Conservation (phyloP, 257 asterid genomes). For the Solanum pinnatisectum region DNA sequence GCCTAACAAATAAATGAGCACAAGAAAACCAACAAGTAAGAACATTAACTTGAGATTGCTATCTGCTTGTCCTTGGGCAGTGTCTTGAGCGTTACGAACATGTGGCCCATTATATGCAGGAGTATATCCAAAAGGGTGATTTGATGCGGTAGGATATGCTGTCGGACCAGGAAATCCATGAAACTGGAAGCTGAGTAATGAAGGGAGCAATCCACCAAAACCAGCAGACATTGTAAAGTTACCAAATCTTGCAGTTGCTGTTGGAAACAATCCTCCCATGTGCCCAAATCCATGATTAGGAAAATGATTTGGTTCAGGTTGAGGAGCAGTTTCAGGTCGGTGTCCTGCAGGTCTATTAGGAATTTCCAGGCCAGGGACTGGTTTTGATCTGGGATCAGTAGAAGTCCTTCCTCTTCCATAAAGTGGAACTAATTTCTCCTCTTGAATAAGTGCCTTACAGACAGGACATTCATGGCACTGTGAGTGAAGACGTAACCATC, state of each 20-base stretch:
- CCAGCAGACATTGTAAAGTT: constrained; percentile 51
- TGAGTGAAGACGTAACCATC: constrained; percentile 83
- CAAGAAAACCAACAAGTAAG: constrained; percentile 4
- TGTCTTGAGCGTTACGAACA: constrained; percentile 24
- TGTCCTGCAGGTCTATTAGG: constrained; percentile 74
- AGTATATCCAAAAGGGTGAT: background rate
- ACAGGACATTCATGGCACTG: constrained; percentile 88
- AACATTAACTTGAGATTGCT: constrained; percentile 1
- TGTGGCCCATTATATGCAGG: background rate
- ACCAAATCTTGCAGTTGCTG: constrained; percentile 57
- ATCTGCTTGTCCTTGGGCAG: background rate
- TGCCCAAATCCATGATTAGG: constrained; percentile 49
- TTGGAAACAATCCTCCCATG: constrained; percentile 33
- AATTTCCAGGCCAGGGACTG: constrained; percentile 27
- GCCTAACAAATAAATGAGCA: constrained; percentile 1
- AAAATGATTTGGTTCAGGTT: constrained; percentile 30
- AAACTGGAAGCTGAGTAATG: constrained; percentile 56
- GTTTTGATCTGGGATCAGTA: constrained; percentile 39
- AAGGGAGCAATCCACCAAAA: constrained; percentile 49
- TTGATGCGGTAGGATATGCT: constrained; percentile 19
- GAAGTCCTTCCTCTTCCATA: constrained; percentile 75
- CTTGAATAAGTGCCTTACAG: constrained; percentile 68
- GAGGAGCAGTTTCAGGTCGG: constrained; percentile 66
- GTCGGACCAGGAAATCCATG: constrained; percentile 63
- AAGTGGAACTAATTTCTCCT: constrained; percentile 72